Evolutionary conservation across 805 yeast species (phyloP), one percentile per base, ranked within the genome.

Genomic region (Candida silvicultrix): DNA sequence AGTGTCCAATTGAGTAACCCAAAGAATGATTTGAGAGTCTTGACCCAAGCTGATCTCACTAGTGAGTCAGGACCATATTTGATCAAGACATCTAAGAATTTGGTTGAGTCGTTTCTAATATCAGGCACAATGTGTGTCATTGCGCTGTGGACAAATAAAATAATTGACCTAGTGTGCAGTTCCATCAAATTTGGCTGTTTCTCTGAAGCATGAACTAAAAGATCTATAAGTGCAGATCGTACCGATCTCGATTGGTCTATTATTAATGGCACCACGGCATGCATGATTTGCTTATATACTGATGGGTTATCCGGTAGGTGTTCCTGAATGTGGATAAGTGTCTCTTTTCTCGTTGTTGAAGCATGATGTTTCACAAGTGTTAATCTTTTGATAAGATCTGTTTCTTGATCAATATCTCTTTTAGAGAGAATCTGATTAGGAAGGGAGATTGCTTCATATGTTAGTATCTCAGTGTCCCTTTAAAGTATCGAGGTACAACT

Each of bases 101-200:
- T 77, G 0, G 92, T 78, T 2, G 95, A 80, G 49, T 86, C 89
- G 40, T 78, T 77, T 45, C 96, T 75, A 23, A 94, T 81, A 4
- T 79, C 80, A 1, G 89, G 81, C 28, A 76, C 76, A 37, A 94
- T 85, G 62, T 94, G 97, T 16, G 97, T 85, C 97, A 94, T 92
- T 3, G 96, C 95, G 44, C 92, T 83, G 54, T 85, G 85, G 16
- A 92, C 72, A 61, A 85, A 90, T 28, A 92, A 71, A n/a, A 85
- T 74, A 45, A 85, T 59, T 19, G 75, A 65, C 49, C 80, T 67
- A 57, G 81, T 68, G 68, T 85, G 88, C 22, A 85, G 62, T 46
- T 76, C 78, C 49, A 85, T 64, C 23, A 85, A 67, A 4, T 78
- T 77, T 0, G 77, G 73, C 53, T 80, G 82, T 22, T 64, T 64